Base-by-base conservation (phyloP, 148 eudicot genomes). In the Heliamphora exappendiculata region DNA sequence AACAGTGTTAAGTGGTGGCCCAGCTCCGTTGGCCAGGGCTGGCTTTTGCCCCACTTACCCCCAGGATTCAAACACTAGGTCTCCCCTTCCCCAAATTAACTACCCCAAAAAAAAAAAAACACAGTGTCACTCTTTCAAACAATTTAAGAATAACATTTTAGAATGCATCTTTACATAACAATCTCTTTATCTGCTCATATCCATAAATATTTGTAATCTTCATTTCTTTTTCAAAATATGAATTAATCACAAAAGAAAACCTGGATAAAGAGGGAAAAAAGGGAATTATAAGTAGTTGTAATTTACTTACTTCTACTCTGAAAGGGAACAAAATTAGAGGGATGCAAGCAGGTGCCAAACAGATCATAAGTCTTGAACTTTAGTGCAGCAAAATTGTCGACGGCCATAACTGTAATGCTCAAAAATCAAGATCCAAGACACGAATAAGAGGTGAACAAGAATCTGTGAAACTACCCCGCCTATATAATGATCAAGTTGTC, bases 281-380 rank as follows among this genome's bases (percentile, higher is more conserved):
- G 3, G 2, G 5, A 2, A n/a, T 8, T 71, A 51, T 2, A 31
- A n/a, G 7, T 29, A 49, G 5, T 31, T 51, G 3, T 2, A 79
- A 4, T 50, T 39, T 20, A 82, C 83, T 81, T 73, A 89, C 90
- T 81, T 81, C 49, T 65, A 55, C 28, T 80, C 55, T 83, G 89
- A 44, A 82, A 5, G 7, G 81, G 84, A 62, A 74, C 76, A 14
- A 75, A 80, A 28, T 47, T 72, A 17, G 64, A 65, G 76, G 65
- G 60, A 75, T 19, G 24, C 12, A 39, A 53, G 65, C 22, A 17
- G 41, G 55, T 76, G 65, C 85, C 82, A 78, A 84, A 80, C 70
- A 84, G 53, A 49, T 68, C 84, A 75, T 78, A 75, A n/a, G 74
- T 72, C 36, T 69, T 82, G 74, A 80, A 78, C 26, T 80, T 79